Conservation (phyloP, 441 rosid genomes). For the Populus hybrid region DNA sequence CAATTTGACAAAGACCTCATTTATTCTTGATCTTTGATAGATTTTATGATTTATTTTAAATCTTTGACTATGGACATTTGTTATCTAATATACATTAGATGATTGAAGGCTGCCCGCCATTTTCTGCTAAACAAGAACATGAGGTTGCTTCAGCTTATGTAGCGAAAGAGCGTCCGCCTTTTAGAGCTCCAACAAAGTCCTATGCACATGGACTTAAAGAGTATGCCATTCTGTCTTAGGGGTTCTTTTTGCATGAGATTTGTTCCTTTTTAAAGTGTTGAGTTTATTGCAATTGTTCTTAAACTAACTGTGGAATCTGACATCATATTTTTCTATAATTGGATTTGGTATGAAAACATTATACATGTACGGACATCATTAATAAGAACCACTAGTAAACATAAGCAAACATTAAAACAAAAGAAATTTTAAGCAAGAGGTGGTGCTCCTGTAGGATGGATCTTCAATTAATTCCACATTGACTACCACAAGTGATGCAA, state of each 20-base stretch:
- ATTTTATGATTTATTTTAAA: background rate
- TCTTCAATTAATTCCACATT: background rate
- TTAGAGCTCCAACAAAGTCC: conserved; percentile 67
- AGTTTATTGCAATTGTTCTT: background rate
- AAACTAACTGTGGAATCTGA: background rate
- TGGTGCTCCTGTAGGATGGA: background rate
- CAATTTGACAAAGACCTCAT: background rate
- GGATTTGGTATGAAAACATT: background rate
- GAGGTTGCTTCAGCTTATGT: conserved; percentile 64
- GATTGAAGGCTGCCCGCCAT: conserved; percentile 84
- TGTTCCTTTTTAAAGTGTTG: background rate
- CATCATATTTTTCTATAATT: background rate
- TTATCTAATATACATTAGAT: conserved; percentile 42
- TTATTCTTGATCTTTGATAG: background rate
- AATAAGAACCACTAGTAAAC: background rate
- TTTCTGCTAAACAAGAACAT: conserved; percentile 55
- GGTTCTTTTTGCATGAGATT: background rate
- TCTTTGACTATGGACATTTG: conserved; percentile 10
- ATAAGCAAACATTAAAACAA: background rate
- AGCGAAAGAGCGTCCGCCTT: conserved; percentile 53
- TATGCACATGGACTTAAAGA: conserved; percentile 84
- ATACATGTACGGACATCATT: background rate
- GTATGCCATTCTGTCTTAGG: conserved; percentile 37
- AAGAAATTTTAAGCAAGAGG: background rate
- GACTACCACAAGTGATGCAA: background rate